Base-by-base conservation (phyloP, 2,329 filamentous ascomycete species). In the Dactylellina haptotyla region DNA sequence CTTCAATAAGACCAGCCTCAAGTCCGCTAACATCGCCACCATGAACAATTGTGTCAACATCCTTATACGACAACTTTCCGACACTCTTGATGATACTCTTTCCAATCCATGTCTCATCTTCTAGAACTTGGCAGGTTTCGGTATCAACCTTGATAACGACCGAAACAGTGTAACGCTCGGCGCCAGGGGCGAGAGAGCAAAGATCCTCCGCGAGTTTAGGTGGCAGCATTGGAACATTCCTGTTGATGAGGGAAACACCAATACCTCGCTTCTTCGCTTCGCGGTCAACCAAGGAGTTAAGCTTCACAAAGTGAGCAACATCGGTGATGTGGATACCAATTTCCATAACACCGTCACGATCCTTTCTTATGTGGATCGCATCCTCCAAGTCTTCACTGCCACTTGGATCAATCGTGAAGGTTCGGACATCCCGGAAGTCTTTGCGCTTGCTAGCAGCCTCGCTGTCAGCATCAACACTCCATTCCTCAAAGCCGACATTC, bases 241-340 rank as follows among this genome's bases (percentile, higher is more conserved):
- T 89, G 83, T 97, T 95, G 83, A 97, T 90, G 75, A 99, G 85
- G 80, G 98, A 96, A 23, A 99, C 95, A 34, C 93, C 93, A 66
- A 93, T 98, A 74, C 94, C 94, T 76, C 95, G 92, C 86, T 98
- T 99, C 87, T 95, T 97, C 9, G 95, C 95, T 82, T 99, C 95
- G 50, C 95, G 90, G 79, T 99, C 95, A 56, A 98, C 93, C 48
- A 98, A 87, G 14, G 93, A 97, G 84, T 96, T 96, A 51, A 90
- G 86, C 85, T 98, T 98, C 81, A 99, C 92, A 80, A 99, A 99
- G 83, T 99, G 92, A 74, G 95, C 90, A 77, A 98, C 90, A 81
- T 99, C 95, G 30, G 94, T 89, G 79, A 99, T 91, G 82, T 99
- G 95, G 66, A 98, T 88, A 83, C 93, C 95, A 77, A 99, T 90